Evolutionary conservation across 1,284 basidiomycete genomes (phyloP).

Genomic region (Schizophyllum amplum): DNA sequence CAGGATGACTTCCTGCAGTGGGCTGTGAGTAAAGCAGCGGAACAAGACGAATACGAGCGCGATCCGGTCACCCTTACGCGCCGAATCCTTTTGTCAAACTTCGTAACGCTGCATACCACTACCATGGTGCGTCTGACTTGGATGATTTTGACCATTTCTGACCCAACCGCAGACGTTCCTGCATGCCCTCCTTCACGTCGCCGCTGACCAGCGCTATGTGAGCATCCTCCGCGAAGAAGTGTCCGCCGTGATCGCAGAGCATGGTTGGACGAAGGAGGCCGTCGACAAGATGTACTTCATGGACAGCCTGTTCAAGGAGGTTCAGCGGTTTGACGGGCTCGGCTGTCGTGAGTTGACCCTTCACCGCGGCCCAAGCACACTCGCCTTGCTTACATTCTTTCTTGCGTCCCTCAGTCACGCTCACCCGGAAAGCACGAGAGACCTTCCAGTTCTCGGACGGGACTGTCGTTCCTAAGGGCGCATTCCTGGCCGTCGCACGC

Average conservation of each 20-base stretch:
- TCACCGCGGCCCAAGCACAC: not conserved
- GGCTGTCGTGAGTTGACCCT: slow-evolving; percentile 9
- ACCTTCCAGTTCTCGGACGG: slow-evolving; percentile 25
- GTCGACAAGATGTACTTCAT: slow-evolving; percentile 30
- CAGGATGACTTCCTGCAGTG: not conserved
- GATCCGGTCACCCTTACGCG: slow-evolving; percentile 18
- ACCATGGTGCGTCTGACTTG: slow-evolving; percentile 14
- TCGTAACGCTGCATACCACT: slow-evolving; percentile 21
- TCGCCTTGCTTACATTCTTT: not conserved
- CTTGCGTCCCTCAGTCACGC: slow-evolving; percentile 4
- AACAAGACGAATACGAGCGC: not conserved
- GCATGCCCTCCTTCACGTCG: slow-evolving; percentile 30
- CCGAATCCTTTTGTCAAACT: slow-evolving; percentile 17
- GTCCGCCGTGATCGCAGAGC: slow-evolving; percentile 21
- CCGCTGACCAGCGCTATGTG: slow-evolving; percentile 29
- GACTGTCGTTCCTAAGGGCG: slow-evolving; percentile 19
- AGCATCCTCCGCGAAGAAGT: slow-evolving; percentile 35
- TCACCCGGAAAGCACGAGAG: slow-evolving; percentile 15
- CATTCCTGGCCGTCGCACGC: slow-evolving; percentile 13
- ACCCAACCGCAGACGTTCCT: slow-evolving; percentile 23
- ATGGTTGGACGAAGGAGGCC: slow-evolving; percentile 34
- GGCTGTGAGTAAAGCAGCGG: not conserved
- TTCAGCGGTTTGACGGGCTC: slow-evolving; percentile 12
- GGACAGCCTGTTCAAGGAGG: slow-evolving; percentile 31
- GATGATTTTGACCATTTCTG: not conserved